Base-by-base conservation (phyloP, 495 filamentous ascomycete genomes). In the Annulohypoxylon stygium region DNA sequence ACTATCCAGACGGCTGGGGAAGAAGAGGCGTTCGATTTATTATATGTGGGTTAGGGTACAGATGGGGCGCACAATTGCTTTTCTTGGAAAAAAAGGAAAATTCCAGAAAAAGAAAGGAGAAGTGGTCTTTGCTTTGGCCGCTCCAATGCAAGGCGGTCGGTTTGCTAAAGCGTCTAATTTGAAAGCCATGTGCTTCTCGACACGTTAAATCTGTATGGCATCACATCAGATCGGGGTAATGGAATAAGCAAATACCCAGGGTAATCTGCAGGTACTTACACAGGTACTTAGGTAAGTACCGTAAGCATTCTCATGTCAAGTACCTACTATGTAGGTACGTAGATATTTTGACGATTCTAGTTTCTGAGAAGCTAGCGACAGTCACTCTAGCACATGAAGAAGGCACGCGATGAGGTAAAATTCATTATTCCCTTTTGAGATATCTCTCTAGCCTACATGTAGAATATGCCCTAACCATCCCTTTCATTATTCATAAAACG, bases 401-500 rank as follows among this genome's bases (percentile, higher is more conserved):
- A 33, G 20, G 16, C 6, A 57, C 9, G 6, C 39, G 53, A 10
- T 16, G n/a, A 14, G 14, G n/a, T 50, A 51, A 34, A 7, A 25
- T 63, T 63, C 45, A 36, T 63, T 20, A 37, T 63, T 41, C 33
- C 26, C 16, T 60, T 43, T 36, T 26, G 45, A 34, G 59, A 37
- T 41, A 36, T 36, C 59, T 50, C 26, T 37, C 30, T 36, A 36
- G 60, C 7, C 45, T 57, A 50, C 33, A 60, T 25, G 36, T 43
- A 60, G 57, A 41, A 41, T 18, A 64, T 55, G 12, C 10, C 14
- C 45, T 63, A 25, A 59, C 64, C 43, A 33, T 12, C 26, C 33
- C 33, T 37, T 25, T 61, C 68, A 26, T 61, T 54, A 36, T 54
- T 71, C 68, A 47, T 65, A 64, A 60, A 9, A 34, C 45, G 34